A percentile compares a stretch with the other conserved stretches of the same genome.
phyloP scores from a whole-genome alignment of 192 early-diverging fungal species.

The Bifiguratus adelaidae region DNA sequence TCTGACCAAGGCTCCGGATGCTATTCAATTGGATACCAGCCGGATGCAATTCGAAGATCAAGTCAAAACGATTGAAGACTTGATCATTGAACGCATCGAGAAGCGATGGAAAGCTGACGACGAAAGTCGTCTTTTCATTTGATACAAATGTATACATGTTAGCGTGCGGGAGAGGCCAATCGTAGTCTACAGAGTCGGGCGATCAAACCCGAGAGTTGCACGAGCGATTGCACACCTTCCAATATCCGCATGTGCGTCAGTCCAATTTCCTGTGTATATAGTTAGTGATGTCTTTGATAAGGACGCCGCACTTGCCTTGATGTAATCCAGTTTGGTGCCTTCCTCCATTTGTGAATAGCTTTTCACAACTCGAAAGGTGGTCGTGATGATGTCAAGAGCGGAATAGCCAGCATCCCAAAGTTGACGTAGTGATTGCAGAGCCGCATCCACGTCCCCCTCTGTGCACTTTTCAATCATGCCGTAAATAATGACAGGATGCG shows the following conservation, averaged over 20 bases:
- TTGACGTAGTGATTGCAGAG: conserved; percentile 51
- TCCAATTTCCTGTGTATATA: conserved; percentile 74
- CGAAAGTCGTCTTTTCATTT: too few species aligned
- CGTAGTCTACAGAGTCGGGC: too few species aligned
- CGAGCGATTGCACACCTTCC: conserved; percentile 71
- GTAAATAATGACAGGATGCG: conserved; percentile 75
- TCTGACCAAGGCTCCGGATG: conserved; percentile 57
- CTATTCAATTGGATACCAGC: conserved; percentile 66
- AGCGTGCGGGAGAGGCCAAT: too few species aligned
- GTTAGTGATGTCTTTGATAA: background rate
- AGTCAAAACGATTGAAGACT: conserved; percentile 46
- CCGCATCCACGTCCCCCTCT: conserved; percentile 55
- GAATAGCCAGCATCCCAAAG: conserved; percentile 84
- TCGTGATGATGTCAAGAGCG: conserved; percentile 83
- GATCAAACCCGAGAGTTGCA: conserved; percentile 83
- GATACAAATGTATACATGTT: too few species aligned
- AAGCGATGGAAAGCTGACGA: too few species aligned
- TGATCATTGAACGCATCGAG: conserved; percentile 36
- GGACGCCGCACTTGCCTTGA: conserved; percentile 42
- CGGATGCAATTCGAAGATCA: conserved; percentile 53
- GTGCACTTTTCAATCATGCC: conserved; percentile 67
- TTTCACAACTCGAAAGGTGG: conserved; percentile 87
- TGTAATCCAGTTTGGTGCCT: conserved; percentile 72
- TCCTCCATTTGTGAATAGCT: conserved; percentile 63
- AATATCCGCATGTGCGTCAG: conserved; percentile 84